Conservation (phyloP, 2,329 filamentous ascomycete species). For the Fusarium torreyae region DNA sequence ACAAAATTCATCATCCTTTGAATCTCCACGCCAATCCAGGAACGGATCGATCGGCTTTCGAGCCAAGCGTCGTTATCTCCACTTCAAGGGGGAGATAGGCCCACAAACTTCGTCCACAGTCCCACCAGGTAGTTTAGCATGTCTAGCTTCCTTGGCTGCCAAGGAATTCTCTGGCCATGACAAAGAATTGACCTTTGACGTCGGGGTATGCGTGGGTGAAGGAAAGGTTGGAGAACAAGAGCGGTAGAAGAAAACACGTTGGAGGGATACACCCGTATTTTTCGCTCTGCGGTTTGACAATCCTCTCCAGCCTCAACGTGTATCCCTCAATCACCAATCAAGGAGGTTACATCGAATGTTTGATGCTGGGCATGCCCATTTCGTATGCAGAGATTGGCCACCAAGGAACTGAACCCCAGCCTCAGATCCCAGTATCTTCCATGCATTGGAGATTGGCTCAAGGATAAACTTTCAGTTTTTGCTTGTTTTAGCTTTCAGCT, state of each 20-base stretch:
- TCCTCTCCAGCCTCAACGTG: not conserved
- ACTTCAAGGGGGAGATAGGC: conserved; percentile 36
- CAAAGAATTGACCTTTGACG: conserved; percentile 21
- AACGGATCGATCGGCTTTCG: conserved; percentile 38
- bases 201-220: not conserved
- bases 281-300: too few relatives aligned
- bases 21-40: not conserved
- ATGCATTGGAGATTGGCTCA: conserved; percentile 30
- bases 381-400: conserved; percentile 34
- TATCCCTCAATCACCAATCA: conserved; percentile 3
- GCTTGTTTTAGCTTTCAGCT: conserved; percentile 29
- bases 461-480: conserved; percentile 27
- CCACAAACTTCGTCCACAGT: conserved; percentile 22
- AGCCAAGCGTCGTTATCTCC: conserved; percentile 31
- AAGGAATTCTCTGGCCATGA: conserved; percentile 27
- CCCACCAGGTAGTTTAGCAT: conserved; percentile 35
- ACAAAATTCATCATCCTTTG: not conserved
- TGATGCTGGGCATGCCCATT: conserved; percentile 7
- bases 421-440: conserved; percentile 23
- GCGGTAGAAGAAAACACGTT: not conserved
- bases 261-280: not conserved
- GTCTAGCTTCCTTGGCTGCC: conserved; percentile 8
- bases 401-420: conserved; percentile 24
- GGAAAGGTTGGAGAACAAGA: not conserved
- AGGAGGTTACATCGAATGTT: conserved; percentile 14